These are phyloP conservation scores for Mallotus japonicus DNA, from an alignment of 441 rosid species.

Conservation along the genomic window DNA sequence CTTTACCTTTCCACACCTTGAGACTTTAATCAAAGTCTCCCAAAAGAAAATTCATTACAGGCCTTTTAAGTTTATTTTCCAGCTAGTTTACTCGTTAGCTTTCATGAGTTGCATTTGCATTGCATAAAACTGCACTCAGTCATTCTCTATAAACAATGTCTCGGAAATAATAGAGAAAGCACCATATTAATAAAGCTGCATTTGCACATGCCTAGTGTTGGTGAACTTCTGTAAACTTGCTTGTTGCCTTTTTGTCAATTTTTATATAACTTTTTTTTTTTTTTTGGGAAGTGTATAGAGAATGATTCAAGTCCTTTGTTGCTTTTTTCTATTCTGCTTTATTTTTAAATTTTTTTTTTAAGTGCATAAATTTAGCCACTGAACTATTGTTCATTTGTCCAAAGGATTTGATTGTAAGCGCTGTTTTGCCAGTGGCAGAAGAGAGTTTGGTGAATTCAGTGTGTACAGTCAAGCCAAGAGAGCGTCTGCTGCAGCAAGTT, in stretches of 20 bases:
- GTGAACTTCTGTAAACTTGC: neutral
- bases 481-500: conserved; percentile 13
- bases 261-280: neutral
- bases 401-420: conserved; percentile 49
- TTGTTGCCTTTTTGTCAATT: neutral
- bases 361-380: conserved; percentile 8
- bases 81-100: neutral
- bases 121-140: neutral
- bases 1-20: no score
- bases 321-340: neutral
- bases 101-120: neutral
- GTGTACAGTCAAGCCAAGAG: conserved; percentile 72
- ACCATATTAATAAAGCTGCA: neutral
- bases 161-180: neutral
- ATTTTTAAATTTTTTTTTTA: neutral
- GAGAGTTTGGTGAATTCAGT: conserved; percentile 91
- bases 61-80: neutral
- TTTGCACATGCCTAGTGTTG: neutral
- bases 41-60: neutral
- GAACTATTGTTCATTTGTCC: conserved; percentile 29
- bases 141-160: neutral
- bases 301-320: no score
- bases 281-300: neutral
- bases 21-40: neutral
- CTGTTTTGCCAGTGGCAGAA: conserved; percentile 71